Conservation (phyloP, 73 alveolate species). For the Tetrahymena malaccensis region DNA sequence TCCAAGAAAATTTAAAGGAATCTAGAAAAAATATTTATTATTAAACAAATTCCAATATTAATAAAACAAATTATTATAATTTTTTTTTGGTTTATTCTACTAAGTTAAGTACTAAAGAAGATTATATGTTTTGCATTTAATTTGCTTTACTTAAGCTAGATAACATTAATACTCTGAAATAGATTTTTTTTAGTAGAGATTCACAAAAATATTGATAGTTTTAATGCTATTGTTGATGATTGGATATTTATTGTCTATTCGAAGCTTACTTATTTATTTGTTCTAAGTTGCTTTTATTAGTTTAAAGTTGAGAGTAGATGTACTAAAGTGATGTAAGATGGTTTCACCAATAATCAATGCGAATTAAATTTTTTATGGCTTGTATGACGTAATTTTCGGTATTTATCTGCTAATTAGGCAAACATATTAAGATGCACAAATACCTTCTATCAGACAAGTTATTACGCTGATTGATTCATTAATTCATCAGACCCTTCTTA, state of each 20-base stretch:
- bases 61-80: background rate
- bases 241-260: background rate
- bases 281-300: background rate
- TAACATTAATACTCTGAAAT: no score
- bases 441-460: background rate
- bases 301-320: background rate
- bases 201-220: background rate
- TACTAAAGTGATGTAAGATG: background rate
- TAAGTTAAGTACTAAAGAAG: background rate
- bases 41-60: background rate
- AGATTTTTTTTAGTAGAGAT: no score
- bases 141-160: background rate
- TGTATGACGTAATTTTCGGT: background rate
- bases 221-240: background rate
- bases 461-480: background rate
- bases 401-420: background rate
- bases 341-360: background rate
- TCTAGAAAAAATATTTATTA: background rate
- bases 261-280: background rate
- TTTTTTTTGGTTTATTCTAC: background rate
- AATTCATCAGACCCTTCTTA: background rate
- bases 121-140: background rate
- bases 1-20: background rate
- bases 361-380: background rate
- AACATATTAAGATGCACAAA: background rate